phyloP scores from a whole-genome alignment of 2,329 filamentous ascomycete species.

The Trichoderma afroharzianum region DNA sequence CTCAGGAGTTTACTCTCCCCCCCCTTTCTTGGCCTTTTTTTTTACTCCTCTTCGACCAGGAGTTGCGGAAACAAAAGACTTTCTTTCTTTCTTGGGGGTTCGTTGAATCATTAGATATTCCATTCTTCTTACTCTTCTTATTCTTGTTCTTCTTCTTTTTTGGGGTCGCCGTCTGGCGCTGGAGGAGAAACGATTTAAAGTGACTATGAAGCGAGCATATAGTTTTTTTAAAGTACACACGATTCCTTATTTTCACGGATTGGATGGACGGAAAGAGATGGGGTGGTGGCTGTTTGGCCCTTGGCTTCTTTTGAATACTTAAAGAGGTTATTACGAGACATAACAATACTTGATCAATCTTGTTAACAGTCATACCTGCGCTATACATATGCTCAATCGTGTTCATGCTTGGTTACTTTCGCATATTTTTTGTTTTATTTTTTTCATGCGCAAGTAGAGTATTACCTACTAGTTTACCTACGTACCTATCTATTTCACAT shows the following conservation, averaged over 20 bases:
- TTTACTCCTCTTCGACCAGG: background rate
- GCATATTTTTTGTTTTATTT: background rate
- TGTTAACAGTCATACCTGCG: background rate
- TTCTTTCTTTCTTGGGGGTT: background rate
- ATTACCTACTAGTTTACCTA: background rate
- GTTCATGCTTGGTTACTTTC: background rate
- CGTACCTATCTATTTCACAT: slow-evolving; percentile 3
- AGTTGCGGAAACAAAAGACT: background rate
- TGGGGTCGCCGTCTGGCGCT: background rate
- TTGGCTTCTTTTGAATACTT: background rate
- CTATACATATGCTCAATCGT: background rate
- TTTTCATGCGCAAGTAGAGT: background rate
- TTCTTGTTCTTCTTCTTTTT: background rate
- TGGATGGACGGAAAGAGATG: background rate
- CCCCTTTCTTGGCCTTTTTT: background rate
- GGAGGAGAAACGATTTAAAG: background rate
- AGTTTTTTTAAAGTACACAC: background rate
- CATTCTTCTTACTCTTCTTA: background rate
- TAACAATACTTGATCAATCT: background rate
- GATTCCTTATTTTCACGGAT: background rate
- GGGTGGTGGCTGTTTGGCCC: background rate
- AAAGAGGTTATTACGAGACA: background rate
- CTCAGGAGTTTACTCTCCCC: background rate
- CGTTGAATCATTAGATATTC: background rate
- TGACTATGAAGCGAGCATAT: background rate